Evolutionary conservation across 1,284 basidiomycete species (phyloP).

Genomic region (Violaceomyces palustris): DNA sequence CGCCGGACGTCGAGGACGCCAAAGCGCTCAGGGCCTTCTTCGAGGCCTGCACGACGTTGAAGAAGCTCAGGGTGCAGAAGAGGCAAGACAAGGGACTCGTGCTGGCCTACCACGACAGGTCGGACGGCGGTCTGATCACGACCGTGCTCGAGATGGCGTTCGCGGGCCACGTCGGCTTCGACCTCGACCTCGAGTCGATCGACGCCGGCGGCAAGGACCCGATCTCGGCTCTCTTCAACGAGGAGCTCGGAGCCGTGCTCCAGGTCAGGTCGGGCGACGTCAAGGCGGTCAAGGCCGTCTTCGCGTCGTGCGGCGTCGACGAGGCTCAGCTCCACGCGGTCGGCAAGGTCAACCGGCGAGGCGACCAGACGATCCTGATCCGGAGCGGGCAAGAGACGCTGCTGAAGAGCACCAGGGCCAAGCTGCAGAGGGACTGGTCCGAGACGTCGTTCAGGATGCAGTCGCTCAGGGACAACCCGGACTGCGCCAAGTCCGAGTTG

Average conservation of each 20-base stretch:
- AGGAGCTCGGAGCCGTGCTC: slow-evolving; percentile 88
- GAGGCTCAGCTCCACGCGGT: slow-evolving; percentile 68
- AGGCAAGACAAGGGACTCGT: slow-evolving; percentile 63
- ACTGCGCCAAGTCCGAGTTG: slow-evolving; percentile 75
- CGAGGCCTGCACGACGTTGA: slow-evolving; percentile 66
- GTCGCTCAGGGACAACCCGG: slow-evolving; percentile 75
- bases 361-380: slow-evolving; percentile 60
- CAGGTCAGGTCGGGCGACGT: slow-evolving; percentile 71
- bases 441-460: slow-evolving; percentile 95
- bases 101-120: slow-evolving; percentile 94
- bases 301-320: slow-evolving; percentile 70
- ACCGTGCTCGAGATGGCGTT: slow-evolving; percentile 95
- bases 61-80: slow-evolving; percentile 54
- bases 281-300: slow-evolving; percentile 61
- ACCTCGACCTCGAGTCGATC: slow-evolving; percentile 63
- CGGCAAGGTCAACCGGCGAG: slow-evolving; percentile 56
- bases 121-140: slow-evolving; percentile 90
- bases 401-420: slow-evolving; percentile 57
- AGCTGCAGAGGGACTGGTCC: slow-evolving; percentile 81
- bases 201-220: slow-evolving; percentile 56
- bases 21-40: slow-evolving; percentile 75
- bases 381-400: slow-evolving; percentile 30
- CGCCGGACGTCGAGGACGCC: slow-evolving; percentile 82
- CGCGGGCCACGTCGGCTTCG: slow-evolving; percentile 76
- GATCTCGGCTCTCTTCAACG: slow-evolving; percentile 75